These are phyloP conservation scores for Pezicula radicicola DNA, from an alignment of 2,329 filamentous ascomycete species.

Conservation along the genomic window DNA sequence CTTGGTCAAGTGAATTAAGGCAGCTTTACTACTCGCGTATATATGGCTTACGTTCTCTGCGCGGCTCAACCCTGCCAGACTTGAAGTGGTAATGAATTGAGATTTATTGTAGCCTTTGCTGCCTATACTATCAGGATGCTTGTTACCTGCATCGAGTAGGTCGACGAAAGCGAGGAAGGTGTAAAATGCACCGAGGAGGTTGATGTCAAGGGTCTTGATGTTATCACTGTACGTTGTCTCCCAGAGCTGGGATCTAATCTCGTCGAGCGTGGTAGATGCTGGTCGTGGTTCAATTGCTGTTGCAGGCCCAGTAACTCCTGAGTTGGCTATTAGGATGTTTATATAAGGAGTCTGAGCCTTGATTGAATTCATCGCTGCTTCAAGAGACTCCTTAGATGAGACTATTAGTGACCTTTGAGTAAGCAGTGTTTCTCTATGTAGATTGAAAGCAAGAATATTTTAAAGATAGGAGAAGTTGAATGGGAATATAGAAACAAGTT, in stretches of 20 bases:
- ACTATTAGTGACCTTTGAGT: background rate
- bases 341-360: conserved; percentile 52
- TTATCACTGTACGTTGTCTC: conserved; percentile 47
- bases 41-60: conserved; percentile 69
- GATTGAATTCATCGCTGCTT: conserved; percentile 51
- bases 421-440: background rate
- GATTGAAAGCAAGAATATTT: background rate
- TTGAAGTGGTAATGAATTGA: conserved; percentile 65
- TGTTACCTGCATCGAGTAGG: conserved; percentile 57
- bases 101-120: conserved; percentile 33
- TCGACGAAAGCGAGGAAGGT: conserved; percentile 58
- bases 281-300: background rate
- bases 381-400: conserved; percentile 50
- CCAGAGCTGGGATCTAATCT: background rate
- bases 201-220: conserved; percentile 51
- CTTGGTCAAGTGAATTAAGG: conserved; percentile 67
- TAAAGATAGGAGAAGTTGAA: no score
- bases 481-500: background rate
- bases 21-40: conserved; percentile 76
- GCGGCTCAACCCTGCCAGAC: conserved; percentile 71
- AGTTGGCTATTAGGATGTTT: conserved; percentile 56
- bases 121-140: conserved; percentile 48
- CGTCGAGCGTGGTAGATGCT: background rate
- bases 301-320: conserved; percentile 50
- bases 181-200: conserved; percentile 58